Conservation (phyloP, 164 flowering plant species). For the Liriodendron chinense region DNA sequence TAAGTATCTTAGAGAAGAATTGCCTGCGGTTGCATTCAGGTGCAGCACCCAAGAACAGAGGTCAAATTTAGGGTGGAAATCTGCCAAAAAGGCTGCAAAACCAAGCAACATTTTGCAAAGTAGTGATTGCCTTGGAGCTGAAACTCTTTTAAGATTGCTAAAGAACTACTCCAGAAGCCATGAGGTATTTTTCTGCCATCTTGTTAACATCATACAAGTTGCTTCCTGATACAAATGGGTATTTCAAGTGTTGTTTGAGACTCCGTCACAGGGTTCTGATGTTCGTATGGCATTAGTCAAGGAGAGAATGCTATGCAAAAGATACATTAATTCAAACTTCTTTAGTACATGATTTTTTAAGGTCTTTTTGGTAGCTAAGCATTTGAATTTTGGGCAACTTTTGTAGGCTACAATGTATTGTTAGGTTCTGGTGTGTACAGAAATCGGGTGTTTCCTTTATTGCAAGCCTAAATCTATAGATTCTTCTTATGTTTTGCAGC, state of each 20-base stretch:
- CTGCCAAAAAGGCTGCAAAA: conserved; percentile 53
- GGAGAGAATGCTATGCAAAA: not conserved
- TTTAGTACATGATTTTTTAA: too few species aligned
- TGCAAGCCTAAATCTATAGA: not conserved
- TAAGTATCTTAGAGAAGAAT: conserved; percentile 83
- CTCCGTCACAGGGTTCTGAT: not conserved
- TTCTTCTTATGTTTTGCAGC: conserved; percentile 38
- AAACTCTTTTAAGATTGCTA: conserved; percentile 79
- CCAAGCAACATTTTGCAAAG: conserved; percentile 66
- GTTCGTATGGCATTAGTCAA: too few species aligned
- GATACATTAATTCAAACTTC: not conserved
- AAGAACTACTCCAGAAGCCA: conserved; percentile 93
- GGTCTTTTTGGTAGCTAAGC: not conserved
- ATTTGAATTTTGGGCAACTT: not conserved
- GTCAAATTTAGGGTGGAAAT: conserved; percentile 87
- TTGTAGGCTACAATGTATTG: too few species aligned
- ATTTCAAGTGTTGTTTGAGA: not conserved
- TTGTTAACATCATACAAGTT: not conserved
- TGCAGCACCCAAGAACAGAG: conserved; percentile 94
- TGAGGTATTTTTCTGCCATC: conserved; percentile 48
- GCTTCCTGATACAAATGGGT: not conserved
- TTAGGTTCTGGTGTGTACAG: not conserved
- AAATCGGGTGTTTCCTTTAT: not conserved
- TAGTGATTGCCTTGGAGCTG: conserved; percentile 99
- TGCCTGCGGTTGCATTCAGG: conserved; percentile 94